Evolutionary conservation across 176 grass and related monocot species (phyloP).

Genomic region (barley (Hordeum vulgare)): DNA sequence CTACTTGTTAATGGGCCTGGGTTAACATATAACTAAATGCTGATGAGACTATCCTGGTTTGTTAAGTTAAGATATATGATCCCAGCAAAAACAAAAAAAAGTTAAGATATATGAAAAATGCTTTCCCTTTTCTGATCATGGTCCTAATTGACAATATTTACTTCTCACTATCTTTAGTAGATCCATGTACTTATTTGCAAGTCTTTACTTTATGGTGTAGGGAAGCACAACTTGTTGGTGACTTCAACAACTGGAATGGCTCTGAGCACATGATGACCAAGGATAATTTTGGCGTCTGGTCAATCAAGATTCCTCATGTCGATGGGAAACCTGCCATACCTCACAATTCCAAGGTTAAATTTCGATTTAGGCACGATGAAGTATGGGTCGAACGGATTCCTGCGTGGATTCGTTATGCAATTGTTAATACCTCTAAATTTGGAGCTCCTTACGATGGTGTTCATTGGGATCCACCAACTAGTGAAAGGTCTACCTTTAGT

Average conservation of each 20-base stretch:
- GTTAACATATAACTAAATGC: not conserved
- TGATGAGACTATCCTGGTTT: not conserved
- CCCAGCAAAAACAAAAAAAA: too few relatives aligned
- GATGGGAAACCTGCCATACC: conserved; percentile 51
- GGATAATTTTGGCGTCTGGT: conserved; percentile 86
- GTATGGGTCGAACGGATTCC: conserved; percentile 73
- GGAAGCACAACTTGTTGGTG: conserved; percentile 91
- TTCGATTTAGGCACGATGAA: conserved; percentile 73
- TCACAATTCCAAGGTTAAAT: conserved; percentile 87
- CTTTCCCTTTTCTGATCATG: not conserved
- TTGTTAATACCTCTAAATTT: conserved; percentile 64
- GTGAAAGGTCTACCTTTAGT: conserved; percentile 48
- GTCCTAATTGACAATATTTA: not conserved
- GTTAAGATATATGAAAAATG: not conserved
- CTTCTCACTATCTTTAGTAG: not conserved
- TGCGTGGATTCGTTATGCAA: conserved; percentile 82
- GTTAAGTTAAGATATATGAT: too few relatives aligned
- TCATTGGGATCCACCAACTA: conserved; percentile 72
- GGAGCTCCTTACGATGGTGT: conserved; percentile 84
- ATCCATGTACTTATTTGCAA: conserved; percentile 13
- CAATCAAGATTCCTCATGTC: conserved; percentile 54
- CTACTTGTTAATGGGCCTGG: not conserved
- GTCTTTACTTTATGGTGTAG: conserved; percentile 31
- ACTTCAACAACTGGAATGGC: conserved; percentile 89
- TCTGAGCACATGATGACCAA: conserved; percentile 67